These are phyloP conservation scores for Raphanus sativus DNA, from an alignment of 345 rosid species.

Conservation along the genomic window DNA sequence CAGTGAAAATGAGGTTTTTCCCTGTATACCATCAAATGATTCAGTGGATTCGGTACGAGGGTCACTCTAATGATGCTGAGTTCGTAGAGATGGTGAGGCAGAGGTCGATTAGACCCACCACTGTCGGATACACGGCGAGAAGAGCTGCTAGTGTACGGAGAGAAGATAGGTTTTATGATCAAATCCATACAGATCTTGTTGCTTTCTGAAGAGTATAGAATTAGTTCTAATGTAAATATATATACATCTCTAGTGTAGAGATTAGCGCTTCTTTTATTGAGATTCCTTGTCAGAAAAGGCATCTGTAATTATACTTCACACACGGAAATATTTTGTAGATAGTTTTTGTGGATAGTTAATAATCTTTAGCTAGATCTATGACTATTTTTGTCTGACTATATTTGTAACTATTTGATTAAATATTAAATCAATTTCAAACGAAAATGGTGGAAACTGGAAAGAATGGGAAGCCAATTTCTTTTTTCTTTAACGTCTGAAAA, in stretches of 20 bases:
- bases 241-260: constrained; percentile 2
- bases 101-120: constrained; percentile 62
- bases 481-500: too few species aligned
- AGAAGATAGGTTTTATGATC: constrained; percentile 33
- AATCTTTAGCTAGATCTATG: not conserved
- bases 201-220: constrained; percentile 15
- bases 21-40: constrained; percentile 93
- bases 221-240: constrained; percentile 21
- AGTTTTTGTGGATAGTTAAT: not conserved
- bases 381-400: not conserved
- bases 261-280: constrained; percentile 10
- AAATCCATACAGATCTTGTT: constrained; percentile 26
- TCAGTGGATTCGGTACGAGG: constrained; percentile 78
- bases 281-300: constrained; percentile 14
- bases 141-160: constrained; percentile 38
- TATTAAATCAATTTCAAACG: not conserved
- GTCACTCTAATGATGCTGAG: constrained; percentile 63
- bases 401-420: not conserved
- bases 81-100: constrained; percentile 80
- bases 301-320: constrained; percentile 4
- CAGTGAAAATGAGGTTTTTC: constrained; percentile 76
- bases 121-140: constrained; percentile 74
- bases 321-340: constrained; percentile 21
- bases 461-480: too few species aligned
- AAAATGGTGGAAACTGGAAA: not conserved